Conservation (phyloP, 345 rosid genomes). For the Heritiera littoralis region DNA sequence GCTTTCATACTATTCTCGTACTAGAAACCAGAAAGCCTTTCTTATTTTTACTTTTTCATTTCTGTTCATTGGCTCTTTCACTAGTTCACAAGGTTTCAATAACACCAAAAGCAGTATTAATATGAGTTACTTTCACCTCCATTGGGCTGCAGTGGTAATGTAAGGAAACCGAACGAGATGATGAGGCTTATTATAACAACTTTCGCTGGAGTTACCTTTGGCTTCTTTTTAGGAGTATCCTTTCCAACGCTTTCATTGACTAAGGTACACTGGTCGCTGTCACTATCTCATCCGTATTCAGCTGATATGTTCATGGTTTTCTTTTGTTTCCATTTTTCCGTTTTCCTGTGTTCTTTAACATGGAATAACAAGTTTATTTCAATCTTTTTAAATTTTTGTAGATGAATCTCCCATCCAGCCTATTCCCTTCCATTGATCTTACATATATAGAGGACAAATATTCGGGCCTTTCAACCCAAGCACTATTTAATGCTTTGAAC, state of each 20-base stretch:
- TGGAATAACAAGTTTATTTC: slow-evolving; percentile 7
- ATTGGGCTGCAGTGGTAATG: slow-evolving; percentile 40
- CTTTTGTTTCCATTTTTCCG: neutral
- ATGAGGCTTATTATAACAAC: slow-evolving; percentile 76
- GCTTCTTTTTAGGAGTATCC: slow-evolving; percentile 82
- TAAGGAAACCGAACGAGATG: slow-evolving; percentile 65
- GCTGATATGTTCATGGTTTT: slow-evolving; percentile 6
- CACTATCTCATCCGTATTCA: neutral
- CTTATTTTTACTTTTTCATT: neutral
- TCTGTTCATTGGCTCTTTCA: neutral
- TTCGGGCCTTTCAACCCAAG: slow-evolving; percentile 72
- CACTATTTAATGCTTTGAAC: slow-evolving; percentile 67
- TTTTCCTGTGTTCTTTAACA: neutral
- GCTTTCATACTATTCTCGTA: slow-evolving; percentile 6
- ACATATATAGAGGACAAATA: slow-evolving; percentile 78
- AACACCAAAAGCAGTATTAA: neutral
- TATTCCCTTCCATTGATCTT: slow-evolving; percentile 82
- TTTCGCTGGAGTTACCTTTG: slow-evolving; percentile 65
- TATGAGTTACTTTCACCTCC: slow-evolving; percentile 12
- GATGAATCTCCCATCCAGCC: slow-evolving; percentile 82
- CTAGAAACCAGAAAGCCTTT: neutral
- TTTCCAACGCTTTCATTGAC: slow-evolving; percentile 75
- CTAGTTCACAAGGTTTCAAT: slow-evolving; percentile 9
- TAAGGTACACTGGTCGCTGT: slow-evolving; percentile 43
- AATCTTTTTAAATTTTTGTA: slow-evolving; percentile 36